Base-by-base conservation (phyloP, 441 rosid species). In the Adansonia grandidieri region DNA sequence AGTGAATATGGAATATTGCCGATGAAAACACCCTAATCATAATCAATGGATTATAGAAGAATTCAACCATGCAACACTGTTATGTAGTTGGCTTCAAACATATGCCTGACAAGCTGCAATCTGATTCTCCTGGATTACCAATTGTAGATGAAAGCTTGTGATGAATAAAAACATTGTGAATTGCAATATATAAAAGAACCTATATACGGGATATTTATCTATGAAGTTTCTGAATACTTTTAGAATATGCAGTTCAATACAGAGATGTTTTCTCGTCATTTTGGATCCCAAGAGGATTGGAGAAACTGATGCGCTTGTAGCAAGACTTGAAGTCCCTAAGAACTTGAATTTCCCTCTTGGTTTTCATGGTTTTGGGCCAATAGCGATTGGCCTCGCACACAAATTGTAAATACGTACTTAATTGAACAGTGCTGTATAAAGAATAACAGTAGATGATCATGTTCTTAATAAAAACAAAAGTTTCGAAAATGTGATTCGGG, bases 171-270 rank as follows among this genome's bases (percentile, higher is more conserved):
- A 60, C 14, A 60, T 22, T 24, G 1, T 20, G 5, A 60, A 9
- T 0, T 19, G 20, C 62, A 22, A 60, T 60, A 28, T 20, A 9
- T 5, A 24, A 9, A 20, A 6, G n/a, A 57, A 20, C 9, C 28
- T 19, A 58, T 58, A 19, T 57, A 19, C 24, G 22, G 32, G 64
- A 60, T 5, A 20, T 60, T 20, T 22, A 60, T 20, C 6, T 20
- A 54, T 57, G 24, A 57, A 54, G 9, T 17, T 57, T 57, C 63
- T 9, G 15, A 44, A 66, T 77, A 78, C 85, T 68, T 77, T 76
- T 78, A 78, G 85, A 93, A 97, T 93, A 95, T 82, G 98, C 95
- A 53, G 99, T 92, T 87, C 91, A 48, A 85, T 88, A 77, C 93
- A 90, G 72, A 90, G 89, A 80, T 95, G 98, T 58, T 88, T 83